Evolutionary conservation across 2,329 filamentous ascomycete genomes (phyloP).

Genomic region (Trichoderma semiorbis): DNA sequence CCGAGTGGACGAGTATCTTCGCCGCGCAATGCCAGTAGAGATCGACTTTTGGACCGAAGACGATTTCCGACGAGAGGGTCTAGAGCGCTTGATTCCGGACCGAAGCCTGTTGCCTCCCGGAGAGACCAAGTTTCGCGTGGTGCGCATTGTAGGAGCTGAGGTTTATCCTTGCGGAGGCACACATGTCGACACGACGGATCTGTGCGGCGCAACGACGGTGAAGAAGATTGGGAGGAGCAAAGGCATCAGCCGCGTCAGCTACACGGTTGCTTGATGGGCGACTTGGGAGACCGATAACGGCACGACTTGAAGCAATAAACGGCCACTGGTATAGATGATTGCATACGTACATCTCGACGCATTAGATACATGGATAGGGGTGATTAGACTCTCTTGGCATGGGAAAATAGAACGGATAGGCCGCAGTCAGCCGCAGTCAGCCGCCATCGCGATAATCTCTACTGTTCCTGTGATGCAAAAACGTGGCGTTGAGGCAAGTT

Average conservation of each 20-base stretch:
- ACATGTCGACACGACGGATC: constrained; percentile 60
- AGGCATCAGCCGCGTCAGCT: constrained; percentile 59
- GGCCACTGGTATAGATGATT: background rate
- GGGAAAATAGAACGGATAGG: background rate
- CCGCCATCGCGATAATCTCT: background rate
- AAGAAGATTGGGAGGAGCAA: constrained; percentile 65
- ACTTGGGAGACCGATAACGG: background rate
- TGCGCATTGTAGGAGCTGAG: constrained; percentile 65
- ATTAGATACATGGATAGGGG: background rate
- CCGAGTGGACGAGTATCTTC: constrained; percentile 57
- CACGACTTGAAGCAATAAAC: background rate
- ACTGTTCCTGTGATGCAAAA: constrained; percentile 2
- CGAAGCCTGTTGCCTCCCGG: constrained; percentile 41
- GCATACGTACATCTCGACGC: no score
- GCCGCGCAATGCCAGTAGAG: constrained; percentile 53
- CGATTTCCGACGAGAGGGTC: constrained; percentile 52
- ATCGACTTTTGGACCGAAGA: constrained; percentile 64
- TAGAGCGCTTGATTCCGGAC: constrained; percentile 56
- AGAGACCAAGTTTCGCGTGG: constrained; percentile 59
- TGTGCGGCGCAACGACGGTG: constrained; percentile 59
- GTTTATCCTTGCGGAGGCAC: constrained; percentile 74
- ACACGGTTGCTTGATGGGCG: constrained; percentile 25
- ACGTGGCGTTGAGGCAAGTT: background rate
- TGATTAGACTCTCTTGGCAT: background rate
- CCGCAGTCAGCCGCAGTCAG: background rate